Conservation (phyloP, 2,329 filamentous ascomycete genomes). For the Knoxdaviesia capensis region DNA sequence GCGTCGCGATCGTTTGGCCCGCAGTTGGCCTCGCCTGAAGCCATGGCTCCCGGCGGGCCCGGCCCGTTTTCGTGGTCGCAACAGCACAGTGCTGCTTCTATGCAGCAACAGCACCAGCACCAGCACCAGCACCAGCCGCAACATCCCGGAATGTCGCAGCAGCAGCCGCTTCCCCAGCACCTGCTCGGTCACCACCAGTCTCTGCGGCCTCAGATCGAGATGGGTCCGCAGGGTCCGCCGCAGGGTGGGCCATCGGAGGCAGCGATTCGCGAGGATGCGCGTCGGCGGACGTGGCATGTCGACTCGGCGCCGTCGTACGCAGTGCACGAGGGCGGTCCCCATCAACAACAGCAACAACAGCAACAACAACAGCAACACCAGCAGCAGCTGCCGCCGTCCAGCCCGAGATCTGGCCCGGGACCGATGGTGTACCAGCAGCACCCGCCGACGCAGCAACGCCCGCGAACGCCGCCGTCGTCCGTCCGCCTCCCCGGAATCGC, state of each 20-base stretch:
- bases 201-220: too few species aligned
- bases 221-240: too few species aligned
- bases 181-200: too few species aligned
- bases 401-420: conserved; percentile 31
- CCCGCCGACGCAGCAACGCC: conserved; percentile 5
- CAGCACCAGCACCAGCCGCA: too few species aligned
- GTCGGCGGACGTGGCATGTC: conserved; percentile 80
- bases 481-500: conserved; percentile 75
- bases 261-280: conserved; percentile 12
- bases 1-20: conserved; percentile 37
- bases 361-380: too few species aligned
- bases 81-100: too few species aligned
- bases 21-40: conserved; percentile 31
- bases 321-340: too few species aligned
- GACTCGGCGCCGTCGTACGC: conserved; percentile 39
- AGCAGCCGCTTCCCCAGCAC: too few species aligned
- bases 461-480: conserved; percentile 30
- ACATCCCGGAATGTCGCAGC: too few species aligned
- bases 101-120: too few species aligned
- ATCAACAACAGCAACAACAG: too few species aligned
- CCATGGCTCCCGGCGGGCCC: conserved; percentile 49
- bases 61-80: conserved; percentile 15
- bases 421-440: conserved; percentile 18
- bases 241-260: too few species aligned
- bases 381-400: conserved; percentile 10